phyloP scores from a whole-genome alignment of 495 filamentous ascomycete species.

The Cercophora scortea region DNA sequence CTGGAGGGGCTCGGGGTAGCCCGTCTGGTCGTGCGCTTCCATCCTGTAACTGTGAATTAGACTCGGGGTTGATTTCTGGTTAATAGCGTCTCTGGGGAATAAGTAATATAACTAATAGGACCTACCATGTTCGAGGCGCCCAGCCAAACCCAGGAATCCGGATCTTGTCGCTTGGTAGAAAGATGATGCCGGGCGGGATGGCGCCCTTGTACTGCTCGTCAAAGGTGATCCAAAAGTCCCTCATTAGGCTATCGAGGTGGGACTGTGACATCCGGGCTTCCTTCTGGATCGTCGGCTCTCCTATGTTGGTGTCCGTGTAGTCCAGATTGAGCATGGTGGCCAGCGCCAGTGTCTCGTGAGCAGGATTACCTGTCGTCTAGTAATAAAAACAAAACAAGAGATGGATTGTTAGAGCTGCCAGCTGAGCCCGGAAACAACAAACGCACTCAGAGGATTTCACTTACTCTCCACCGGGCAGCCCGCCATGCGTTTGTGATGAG shows the following conservation, averaged over 20 bases:
- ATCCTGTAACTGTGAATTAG: too few species aligned
- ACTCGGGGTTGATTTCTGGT: too few species aligned
- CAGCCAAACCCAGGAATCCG: not conserved
- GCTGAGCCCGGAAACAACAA: too few species aligned
- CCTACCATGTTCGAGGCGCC: not conserved
- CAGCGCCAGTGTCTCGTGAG: not conserved
- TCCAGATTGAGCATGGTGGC: not conserved
- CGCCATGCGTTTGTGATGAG: not conserved
- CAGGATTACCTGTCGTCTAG: not conserved
- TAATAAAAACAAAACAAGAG: too few species aligned
- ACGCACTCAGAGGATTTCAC: too few species aligned
- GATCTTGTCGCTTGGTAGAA: not conserved
- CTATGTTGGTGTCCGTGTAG: not conserved
- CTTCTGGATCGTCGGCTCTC: not conserved
- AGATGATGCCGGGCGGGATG: not conserved
- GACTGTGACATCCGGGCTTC: too few species aligned
- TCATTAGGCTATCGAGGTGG: not conserved
- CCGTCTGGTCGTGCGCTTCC: too few species aligned
- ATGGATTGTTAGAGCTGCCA: too few species aligned
- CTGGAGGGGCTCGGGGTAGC: not conserved
- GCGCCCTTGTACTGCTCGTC: not conserved
- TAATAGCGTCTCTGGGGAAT: too few species aligned
- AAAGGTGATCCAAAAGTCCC: not conserved
- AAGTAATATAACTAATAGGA: too few species aligned
- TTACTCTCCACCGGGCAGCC: not conserved